Evolutionary conservation across 352 stramenopile species (phyloP).

Genomic region (Globisporangium cystogenes): DNA sequence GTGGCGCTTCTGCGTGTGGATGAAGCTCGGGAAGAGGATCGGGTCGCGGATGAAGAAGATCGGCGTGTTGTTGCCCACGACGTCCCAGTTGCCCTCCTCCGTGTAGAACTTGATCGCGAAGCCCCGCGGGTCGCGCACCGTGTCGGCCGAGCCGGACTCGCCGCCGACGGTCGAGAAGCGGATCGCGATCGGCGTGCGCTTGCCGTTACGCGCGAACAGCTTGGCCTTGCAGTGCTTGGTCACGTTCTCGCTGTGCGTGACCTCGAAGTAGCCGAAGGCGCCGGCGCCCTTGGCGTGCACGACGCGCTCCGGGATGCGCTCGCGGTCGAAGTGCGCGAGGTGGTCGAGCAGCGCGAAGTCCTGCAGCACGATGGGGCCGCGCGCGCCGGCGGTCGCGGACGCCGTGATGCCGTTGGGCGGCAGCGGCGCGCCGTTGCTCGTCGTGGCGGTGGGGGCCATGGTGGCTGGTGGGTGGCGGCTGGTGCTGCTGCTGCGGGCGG

Average conservation of each 20-base stretch:
- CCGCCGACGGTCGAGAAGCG: slow-evolving; percentile 86
- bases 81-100: slow-evolving; percentile 92
- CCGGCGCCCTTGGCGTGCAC: slow-evolving; percentile 89
- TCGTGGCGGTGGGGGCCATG: slow-evolving; percentile 23
- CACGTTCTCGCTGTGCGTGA: slow-evolving; percentile 50
- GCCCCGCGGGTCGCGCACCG: slow-evolving; percentile 81
- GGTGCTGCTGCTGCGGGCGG: background rate
- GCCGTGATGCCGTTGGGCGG: slow-evolving; percentile 60
- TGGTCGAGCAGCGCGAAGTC: slow-evolving; percentile 89
- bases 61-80: slow-evolving; percentile 92
- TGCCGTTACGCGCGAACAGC: slow-evolving; percentile 69
- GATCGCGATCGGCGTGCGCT: slow-evolving; percentile 80
- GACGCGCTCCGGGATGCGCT: slow-evolving; percentile 90
- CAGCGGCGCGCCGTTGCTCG: slow-evolving; percentile 56
- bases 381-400: slow-evolving; percentile 55
- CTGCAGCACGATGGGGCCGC: slow-evolving; percentile 62
- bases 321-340: slow-evolving; percentile 89
- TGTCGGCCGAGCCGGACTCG: slow-evolving; percentile 79
- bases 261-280: slow-evolving; percentile 91
- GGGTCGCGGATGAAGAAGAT: slow-evolving; percentile 94
- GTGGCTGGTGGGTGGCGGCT: background rate
- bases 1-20: slow-evolving; percentile 92
- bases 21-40: slow-evolving; percentile 91
- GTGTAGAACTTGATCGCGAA: slow-evolving; percentile 95
- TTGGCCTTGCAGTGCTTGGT: slow-evolving; percentile 69